These are phyloP conservation scores for Aureobasidium vineae DNA, from an alignment of 2,329 filamentous ascomycete species.

Conservation along the genomic window DNA sequence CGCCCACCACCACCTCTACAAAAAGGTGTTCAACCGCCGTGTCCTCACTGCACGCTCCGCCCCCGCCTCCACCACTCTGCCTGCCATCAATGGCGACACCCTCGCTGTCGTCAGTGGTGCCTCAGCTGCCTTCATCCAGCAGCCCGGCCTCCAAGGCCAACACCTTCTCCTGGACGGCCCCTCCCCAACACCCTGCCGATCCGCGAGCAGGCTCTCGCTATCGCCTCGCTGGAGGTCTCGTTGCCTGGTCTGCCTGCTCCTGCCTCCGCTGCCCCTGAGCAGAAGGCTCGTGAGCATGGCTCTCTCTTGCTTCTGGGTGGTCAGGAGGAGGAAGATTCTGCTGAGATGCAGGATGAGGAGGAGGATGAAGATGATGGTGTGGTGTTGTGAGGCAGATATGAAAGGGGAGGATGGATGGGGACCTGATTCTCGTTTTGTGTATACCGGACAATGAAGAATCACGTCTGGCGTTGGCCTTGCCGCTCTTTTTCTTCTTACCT, in stretches of 20 bases:
- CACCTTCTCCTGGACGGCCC: background rate
- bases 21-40: background rate
- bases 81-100: background rate
- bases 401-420: background rate
- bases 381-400: background rate
- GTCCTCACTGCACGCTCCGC: background rate
- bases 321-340: background rate
- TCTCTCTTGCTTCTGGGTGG: background rate
- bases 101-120: no score
- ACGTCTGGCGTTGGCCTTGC: no score
- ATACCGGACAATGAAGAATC: no score
- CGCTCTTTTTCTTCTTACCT: no score
- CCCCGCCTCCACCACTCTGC: background rate
- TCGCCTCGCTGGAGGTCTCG: background rate
- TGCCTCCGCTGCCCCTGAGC: background rate
- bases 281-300: background rate
- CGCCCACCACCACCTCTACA: background rate
- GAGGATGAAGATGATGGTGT: background rate
- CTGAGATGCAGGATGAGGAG: background rate
- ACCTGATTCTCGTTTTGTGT: no score
- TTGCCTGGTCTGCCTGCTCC: background rate
- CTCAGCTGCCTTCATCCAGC: background rate
- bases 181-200: slow-evolving; percentile 1
- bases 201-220: background rate
- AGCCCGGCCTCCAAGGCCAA: background rate